Evolutionary conservation across 2,329 filamentous ascomycete genomes (phyloP).

Genomic region (Beauveria scarabaeidicola): DNA sequence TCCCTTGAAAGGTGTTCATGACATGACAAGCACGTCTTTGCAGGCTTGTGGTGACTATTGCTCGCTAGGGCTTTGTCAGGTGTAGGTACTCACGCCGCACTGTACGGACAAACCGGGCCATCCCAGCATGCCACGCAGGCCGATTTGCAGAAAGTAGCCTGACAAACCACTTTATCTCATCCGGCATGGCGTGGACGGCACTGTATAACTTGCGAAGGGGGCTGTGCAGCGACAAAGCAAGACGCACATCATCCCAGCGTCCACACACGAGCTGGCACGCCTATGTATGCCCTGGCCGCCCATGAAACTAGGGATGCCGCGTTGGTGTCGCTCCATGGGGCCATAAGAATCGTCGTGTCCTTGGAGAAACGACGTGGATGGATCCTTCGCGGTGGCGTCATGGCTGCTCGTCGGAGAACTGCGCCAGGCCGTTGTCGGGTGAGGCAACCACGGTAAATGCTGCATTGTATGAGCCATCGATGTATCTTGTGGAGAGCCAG

Average conservation of each 20-base stretch:
- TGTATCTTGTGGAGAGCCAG: neutral
- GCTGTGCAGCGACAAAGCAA: neutral
- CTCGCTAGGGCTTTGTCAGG: neutral
- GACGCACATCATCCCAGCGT: neutral
- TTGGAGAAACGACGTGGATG: neutral
- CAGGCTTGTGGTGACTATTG: neutral
- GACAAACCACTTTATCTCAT: conserved; percentile 1
- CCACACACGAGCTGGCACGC: neutral
- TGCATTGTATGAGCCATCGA: neutral
- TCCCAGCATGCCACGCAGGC: neutral
- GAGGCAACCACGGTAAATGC: neutral
- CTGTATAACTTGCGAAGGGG: neutral
- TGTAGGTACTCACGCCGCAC: neutral
- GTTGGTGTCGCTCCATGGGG: neutral
- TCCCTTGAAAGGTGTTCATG: neutral
- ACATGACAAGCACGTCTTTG: neutral
- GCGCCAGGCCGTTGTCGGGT: neutral
- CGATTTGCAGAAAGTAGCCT: neutral
- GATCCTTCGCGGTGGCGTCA: neutral
- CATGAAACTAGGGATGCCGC: neutral
- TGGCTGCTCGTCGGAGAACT: neutral
- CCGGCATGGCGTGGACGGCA: neutral
- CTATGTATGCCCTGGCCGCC: neutral
- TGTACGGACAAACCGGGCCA: neutral
- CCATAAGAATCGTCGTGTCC: neutral